A percentile compares a stretch with the other conserved stretches of the same genome.
phyloP scores from a whole-genome alignment of 1,284 basidiomycete genomes.

The Cutaneotrichosporon sp. region DNA sequence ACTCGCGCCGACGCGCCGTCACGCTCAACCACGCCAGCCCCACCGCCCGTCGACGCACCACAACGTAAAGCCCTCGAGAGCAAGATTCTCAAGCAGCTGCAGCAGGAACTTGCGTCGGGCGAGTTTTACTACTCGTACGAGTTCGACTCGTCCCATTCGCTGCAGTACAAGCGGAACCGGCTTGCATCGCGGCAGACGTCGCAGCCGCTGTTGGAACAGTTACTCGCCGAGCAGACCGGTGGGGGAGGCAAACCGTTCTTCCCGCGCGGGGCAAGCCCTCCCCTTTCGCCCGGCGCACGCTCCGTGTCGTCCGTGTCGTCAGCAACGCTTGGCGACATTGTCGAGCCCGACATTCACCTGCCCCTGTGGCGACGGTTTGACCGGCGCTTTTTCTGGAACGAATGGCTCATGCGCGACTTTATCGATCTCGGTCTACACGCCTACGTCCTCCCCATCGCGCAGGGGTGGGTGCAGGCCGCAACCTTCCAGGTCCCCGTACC shows the following conservation, averaged over 20 bases:
- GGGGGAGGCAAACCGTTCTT: constrained; percentile 12
- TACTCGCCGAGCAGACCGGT: constrained; percentile 13
- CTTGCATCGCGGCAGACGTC: constrained; percentile 27
- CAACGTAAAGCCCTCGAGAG: constrained; percentile 44
- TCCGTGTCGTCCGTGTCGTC: background rate
- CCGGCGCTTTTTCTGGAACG: constrained; percentile 54
- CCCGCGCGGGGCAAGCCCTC: constrained; percentile 5
- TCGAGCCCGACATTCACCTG: constrained; percentile 50
- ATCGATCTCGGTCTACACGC: constrained; percentile 57
- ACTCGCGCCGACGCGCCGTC: background rate
- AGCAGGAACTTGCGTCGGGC: constrained; percentile 40
- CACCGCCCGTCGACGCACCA: constrained; percentile 27
- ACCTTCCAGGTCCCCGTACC: constrained; percentile 58
- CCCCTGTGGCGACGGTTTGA: constrained; percentile 53
- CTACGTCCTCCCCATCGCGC: constrained; percentile 79
- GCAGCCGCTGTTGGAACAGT: constrained; percentile 21
- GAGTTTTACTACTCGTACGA: constrained; percentile 51
- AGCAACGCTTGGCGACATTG: constrained; percentile 25
- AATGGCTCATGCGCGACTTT: constrained; percentile 44
- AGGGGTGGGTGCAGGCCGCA: constrained; percentile 75
- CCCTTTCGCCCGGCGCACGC: background rate
- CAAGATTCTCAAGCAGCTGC: constrained; percentile 46
- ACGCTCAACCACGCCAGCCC: background rate
- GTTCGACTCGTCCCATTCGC: constrained; percentile 51
- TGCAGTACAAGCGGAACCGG: constrained; percentile 49